phyloP scores from a whole-genome alignment of 2,329 filamentous ascomycete genomes.

The Pseudogymnoascus sp. region DNA sequence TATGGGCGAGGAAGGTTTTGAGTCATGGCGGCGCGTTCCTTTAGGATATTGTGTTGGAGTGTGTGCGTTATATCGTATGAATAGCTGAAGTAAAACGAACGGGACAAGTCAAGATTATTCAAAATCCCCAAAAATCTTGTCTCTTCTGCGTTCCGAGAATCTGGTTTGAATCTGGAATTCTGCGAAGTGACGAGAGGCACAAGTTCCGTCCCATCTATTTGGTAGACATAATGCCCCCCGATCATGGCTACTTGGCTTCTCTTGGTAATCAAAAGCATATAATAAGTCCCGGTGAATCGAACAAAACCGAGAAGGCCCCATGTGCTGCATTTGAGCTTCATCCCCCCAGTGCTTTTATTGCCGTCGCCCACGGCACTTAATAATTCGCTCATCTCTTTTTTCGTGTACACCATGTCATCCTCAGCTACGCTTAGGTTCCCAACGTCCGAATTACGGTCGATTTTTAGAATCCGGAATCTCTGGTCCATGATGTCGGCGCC shows the following conservation, averaged over 20 bases:
- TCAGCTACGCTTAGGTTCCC: slow-evolving; percentile 79
- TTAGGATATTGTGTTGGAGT: slow-evolving; percentile 83
- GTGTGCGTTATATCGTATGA: slow-evolving; percentile 93
- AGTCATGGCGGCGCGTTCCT: slow-evolving; percentile 65
- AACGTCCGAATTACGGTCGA: slow-evolving; percentile 77
- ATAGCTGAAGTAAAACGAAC: slow-evolving; percentile 97
- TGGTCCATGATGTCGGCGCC: slow-evolving; percentile 85
- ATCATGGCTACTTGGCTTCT: slow-evolving; percentile 93
- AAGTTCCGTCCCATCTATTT: slow-evolving; percentile 88
- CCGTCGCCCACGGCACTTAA: slow-evolving; percentile 91
- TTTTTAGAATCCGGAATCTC: slow-evolving; percentile 86
- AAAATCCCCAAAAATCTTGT: slow-evolving; percentile 81
- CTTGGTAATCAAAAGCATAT: slow-evolving; percentile 96
- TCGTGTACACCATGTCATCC: slow-evolving; percentile 90
- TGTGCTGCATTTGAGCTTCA: slow-evolving; percentile 81
- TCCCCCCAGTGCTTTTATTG: slow-evolving; percentile 81
- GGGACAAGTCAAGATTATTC: slow-evolving; percentile 81
- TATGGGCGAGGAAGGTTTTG: slow-evolving; percentile 53
- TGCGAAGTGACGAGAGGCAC: slow-evolving; percentile 73
- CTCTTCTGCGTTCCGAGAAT: slow-evolving; percentile 77
- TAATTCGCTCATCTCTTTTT: slow-evolving; percentile 87
- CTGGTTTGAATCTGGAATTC: slow-evolving; percentile 62
- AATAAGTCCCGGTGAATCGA: slow-evolving; percentile 89
- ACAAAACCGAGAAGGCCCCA: slow-evolving; percentile 97
- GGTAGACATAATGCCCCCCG: slow-evolving; percentile 91